Percentiles rank a stretch among this genome's conserved stretches.
Conservation (phyloP, 768 basidiomycete species). For the Nidula microcarpa region DNA sequence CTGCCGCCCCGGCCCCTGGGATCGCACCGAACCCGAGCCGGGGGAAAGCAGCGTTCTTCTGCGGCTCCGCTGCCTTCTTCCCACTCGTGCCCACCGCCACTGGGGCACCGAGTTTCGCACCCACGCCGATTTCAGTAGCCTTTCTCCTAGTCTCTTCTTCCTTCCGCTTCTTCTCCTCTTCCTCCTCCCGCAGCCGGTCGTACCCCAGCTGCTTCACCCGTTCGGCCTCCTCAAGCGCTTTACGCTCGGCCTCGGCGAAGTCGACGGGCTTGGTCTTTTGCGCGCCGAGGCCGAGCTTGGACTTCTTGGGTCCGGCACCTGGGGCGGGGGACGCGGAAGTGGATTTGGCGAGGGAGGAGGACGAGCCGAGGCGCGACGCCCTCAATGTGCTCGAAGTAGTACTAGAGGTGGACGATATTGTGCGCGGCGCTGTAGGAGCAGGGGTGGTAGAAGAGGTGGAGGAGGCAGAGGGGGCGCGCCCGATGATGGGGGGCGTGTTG, state of each 20-base stretch:
- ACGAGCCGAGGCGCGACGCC: conserved; percentile 36
- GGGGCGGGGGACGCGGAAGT: conserved; percentile 9
- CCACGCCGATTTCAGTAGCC: conserved; percentile 33
- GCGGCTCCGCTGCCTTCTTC: conserved; percentile 13
- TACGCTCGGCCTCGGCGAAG: conserved; percentile 92
- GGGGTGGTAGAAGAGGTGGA: conserved; percentile 45
- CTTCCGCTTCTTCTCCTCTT: conserved; percentile 69
- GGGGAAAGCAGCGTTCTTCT: conserved; percentile 49
- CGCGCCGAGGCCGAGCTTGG: conserved; percentile 81
- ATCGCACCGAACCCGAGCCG: conserved; percentile 84
- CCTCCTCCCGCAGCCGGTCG: conserved; percentile 80
- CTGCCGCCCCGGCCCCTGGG: conserved; percentile 56
- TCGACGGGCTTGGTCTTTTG: conserved; percentile 85
- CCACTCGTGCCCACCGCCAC: conserved; percentile 8
- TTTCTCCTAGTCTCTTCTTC: conserved; percentile 51
- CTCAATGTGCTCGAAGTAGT: conserved; percentile 41
- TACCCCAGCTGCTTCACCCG: conserved; percentile 90
- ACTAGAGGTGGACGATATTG: conserved; percentile 61
- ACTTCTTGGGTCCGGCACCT: conserved; percentile 43
- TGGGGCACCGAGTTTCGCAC: conserved; percentile 14
- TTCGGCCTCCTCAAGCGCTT: conserved; percentile 90
- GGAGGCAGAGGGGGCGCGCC: conserved; percentile 41
- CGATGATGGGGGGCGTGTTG: conserved; percentile 55
- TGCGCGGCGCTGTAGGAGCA: conserved; percentile 42
- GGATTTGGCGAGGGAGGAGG: conserved; percentile 23